A percentile compares a stretch with the other conserved stretches of the same genome.
phyloP scores from a whole-genome alignment of 1,139 yeast genomes.

The Kluyveromyces marxianus region DNA sequence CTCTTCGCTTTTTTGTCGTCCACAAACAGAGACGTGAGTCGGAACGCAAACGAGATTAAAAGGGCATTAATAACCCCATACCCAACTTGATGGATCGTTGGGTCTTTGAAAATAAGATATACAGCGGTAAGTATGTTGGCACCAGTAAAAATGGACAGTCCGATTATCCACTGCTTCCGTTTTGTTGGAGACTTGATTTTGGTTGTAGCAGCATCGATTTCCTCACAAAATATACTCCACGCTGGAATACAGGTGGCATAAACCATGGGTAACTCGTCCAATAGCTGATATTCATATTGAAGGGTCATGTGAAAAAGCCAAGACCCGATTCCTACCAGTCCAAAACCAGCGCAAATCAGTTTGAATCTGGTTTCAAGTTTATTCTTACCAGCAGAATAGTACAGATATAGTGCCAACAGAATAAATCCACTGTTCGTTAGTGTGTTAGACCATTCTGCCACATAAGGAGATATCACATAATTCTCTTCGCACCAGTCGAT shows the following conservation, averaged over 20 bases:
- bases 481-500: slow-evolving; percentile 98
- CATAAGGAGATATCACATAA: slow-evolving; percentile 72
- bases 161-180: slow-evolving; percentile 35
- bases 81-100: slow-evolving; percentile 77
- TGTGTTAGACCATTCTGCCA: slow-evolving; percentile 87
- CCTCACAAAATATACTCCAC: slow-evolving; percentile 76
- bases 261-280: slow-evolving; percentile 96
- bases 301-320: slow-evolving; percentile 97
- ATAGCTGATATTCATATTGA: slow-evolving; percentile 74
- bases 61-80: slow-evolving; percentile 56
- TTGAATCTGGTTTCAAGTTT: slow-evolving; percentile 63
- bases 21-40: slow-evolving; percentile 46
- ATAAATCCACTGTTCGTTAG: slow-evolving; percentile 66
- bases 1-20: slow-evolving; percentile 39
- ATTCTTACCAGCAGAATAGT: slow-evolving; percentile 52
- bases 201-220: slow-evolving; percentile 33
- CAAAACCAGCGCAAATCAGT: slow-evolving; percentile 68
- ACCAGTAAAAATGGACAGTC: slow-evolving; percentile 45
- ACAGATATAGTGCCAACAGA: slow-evolving; percentile 57
- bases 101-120: slow-evolving; percentile 69
- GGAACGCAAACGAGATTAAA: slow-evolving; percentile 44
- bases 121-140: slow-evolving; percentile 51
- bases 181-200: slow-evolving; percentile 24
- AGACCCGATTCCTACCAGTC: slow-evolving; percentile 83
- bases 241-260: slow-evolving; percentile 94